Evolutionary conservation across 768 basidiomycete species (phyloP).

Genomic region (Crassisporium funariophilum): DNA sequence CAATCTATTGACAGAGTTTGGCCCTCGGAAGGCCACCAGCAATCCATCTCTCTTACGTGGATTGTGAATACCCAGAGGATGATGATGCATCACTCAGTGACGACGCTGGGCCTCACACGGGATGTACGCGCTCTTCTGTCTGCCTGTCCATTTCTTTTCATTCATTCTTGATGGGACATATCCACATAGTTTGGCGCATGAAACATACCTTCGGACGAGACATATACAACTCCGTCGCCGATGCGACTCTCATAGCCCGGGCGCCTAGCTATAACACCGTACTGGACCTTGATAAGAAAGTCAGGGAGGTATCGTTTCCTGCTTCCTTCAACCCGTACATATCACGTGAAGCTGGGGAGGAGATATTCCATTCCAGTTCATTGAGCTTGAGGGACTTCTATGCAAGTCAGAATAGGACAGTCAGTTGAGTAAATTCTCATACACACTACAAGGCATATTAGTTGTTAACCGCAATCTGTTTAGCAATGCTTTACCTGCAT

Average conservation of each 20-base stretch:
- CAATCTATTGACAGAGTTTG: slow-evolving; percentile 47
- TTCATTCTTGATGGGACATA: background rate
- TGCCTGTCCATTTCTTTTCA: background rate
- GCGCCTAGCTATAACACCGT: slow-evolving; percentile 47
- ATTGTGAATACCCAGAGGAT: slow-evolving; percentile 61
- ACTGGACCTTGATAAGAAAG: slow-evolving; percentile 52
- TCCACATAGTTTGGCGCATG: slow-evolving; percentile 53
- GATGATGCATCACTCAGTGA: slow-evolving; percentile 50
- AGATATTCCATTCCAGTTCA: slow-evolving; percentile 51
- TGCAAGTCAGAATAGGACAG: slow-evolving; percentile 57
- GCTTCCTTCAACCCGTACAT: slow-evolving; percentile 49
- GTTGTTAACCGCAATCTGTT: slow-evolving; percentile 1
- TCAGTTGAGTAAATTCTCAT: slow-evolving; percentile 45
- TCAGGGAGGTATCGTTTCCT: slow-evolving; percentile 48
- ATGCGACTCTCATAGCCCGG: slow-evolving; percentile 50
- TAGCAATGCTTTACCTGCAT: slow-evolving; percentile 57
- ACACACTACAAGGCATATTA: background rate
- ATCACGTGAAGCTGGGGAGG: slow-evolving; percentile 45
- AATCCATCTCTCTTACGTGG: slow-evolving; percentile 59
- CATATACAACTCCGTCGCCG: slow-evolving; percentile 49
- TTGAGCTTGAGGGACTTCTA: slow-evolving; percentile 55
- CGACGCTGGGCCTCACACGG: slow-evolving; percentile 45
- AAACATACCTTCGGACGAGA: slow-evolving; percentile 55
- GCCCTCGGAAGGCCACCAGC: slow-evolving; percentile 62
- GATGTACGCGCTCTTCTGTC: slow-evolving; percentile 49